Evolutionary conservation across 2,329 filamentous ascomycete genomes (phyloP), one percentile per base, ranked within the genome.

Genomic region (Aspergillus intermedius): DNA sequence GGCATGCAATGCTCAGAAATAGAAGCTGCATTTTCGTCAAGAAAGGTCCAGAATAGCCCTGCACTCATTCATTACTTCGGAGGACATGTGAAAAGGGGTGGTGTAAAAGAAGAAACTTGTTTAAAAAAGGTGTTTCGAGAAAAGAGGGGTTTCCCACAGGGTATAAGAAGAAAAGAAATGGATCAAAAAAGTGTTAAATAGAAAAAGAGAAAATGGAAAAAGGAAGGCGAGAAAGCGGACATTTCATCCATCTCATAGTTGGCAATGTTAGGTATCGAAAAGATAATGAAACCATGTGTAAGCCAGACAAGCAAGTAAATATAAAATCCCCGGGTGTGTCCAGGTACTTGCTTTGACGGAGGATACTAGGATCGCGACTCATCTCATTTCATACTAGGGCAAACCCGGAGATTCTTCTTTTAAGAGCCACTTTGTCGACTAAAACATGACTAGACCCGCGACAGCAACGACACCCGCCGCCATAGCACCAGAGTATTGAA

Each of bases 381-480:
- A 30, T 30, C 25, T 30, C 10, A 30, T 30, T 12, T 1, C 10
- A 30, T 30, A 30, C 1, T 30, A 30, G 4, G 10, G 25, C 10
- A 30, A 30, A 12, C 25, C 25, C 25, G 12, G 25, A 12, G 10
- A 30, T 30, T 30, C 25, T 10, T 10, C 10, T 30, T 30, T 30
- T 12, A 4, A 37, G n/a, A n/a, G n/a, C 5, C 13, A 35, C n/a
- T 37, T 37, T 37, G 13, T 37, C 15, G 10, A 12, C 17, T 65
- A 71, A 39, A 69, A 54, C 52, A 70, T 46, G n/a, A 63, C 47
- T 23, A 67, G 44, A 19, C 65, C 65, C n/a, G 60, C 63, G 39
- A 63, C 53, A 41, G 61, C 65, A 34, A 63, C 44, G 3, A 54
- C 64, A 54, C 63, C 66, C 6, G 59, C 65, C 28, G 57, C 59